These are phyloP conservation scores for Pezicula rhizophila DNA, from an alignment of 2,329 filamentous ascomycete species.

Conservation along the genomic window DNA sequence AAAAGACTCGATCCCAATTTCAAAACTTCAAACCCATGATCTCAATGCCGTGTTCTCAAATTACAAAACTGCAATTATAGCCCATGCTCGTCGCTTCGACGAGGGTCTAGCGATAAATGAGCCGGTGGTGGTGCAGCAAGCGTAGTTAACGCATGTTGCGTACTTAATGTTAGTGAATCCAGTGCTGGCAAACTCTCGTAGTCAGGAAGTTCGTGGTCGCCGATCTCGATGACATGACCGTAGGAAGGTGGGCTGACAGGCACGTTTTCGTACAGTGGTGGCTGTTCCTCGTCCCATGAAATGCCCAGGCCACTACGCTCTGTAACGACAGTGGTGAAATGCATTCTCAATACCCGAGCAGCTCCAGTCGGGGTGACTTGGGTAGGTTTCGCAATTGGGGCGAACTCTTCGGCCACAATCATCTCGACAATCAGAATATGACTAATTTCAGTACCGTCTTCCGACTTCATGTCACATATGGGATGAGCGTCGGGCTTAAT, in stretches of 20 bases:
- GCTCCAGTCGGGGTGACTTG: conserved; percentile 81
- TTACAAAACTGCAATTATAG: neutral
- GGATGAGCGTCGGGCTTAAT: conserved; percentile 55
- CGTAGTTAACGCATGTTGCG: neutral
- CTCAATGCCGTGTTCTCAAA: neutral
- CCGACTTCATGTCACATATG: conserved; percentile 70
- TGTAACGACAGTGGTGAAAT: conserved; percentile 78
- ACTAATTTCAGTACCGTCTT: conserved; percentile 69
- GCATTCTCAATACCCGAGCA: conserved; percentile 85
- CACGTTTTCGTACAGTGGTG: conserved; percentile 90
- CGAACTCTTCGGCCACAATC: conserved; percentile 88
- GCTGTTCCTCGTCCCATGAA: conserved; percentile 92
- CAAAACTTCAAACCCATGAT: neutral
- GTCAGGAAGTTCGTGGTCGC: conserved; percentile 21
- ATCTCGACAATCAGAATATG: conserved; percentile 89
- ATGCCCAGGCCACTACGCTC: conserved; percentile 81
- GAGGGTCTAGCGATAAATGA: neutral
- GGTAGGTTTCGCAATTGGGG: conserved; percentile 59
- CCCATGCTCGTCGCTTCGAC: neutral
- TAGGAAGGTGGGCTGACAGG: conserved; percentile 78
- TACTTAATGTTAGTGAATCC: conserved; percentile 2
- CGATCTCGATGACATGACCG: conserved; percentile 15
- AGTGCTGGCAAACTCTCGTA: conserved; percentile 23
- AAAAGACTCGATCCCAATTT: neutral
- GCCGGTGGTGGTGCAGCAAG: neutral